phyloP scores from a whole-genome alignment of 208 protist species.

The Leptomonas pyrrhocoris region DNA sequence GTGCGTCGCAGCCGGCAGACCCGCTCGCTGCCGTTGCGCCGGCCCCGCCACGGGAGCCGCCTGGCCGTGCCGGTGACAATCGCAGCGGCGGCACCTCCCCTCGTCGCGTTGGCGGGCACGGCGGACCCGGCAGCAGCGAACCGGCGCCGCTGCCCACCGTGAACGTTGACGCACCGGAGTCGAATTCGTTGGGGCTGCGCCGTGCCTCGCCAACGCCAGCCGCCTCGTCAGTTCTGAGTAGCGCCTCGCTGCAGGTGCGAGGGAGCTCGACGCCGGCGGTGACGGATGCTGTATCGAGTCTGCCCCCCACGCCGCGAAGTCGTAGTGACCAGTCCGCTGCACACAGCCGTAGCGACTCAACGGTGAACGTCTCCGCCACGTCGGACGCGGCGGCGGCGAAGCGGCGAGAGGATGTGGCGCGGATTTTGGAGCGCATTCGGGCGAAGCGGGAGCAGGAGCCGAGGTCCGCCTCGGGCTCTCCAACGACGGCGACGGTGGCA shows the following conservation, averaged over 20 bases:
- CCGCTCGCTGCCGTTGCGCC: conserved; percentile 12
- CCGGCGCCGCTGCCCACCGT: conserved; percentile 25
- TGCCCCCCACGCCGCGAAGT: conserved; percentile 16
- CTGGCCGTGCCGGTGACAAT: background rate
- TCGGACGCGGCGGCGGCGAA: conserved; percentile 16
- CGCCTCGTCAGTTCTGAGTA: background rate
- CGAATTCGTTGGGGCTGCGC: conserved; percentile 23
- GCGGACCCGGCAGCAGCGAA: background rate
- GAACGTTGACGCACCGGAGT: conserved; percentile 29
- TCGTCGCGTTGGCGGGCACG: background rate
- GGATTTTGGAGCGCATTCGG: conserved; percentile 48
- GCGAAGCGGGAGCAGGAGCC: conserved; percentile 40
- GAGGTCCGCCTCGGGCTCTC: background rate
- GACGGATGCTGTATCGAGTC: conserved; percentile 6
- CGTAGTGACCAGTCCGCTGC: background rate
- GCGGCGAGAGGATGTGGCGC: conserved; percentile 46
- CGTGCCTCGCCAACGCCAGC: conserved; percentile 2
- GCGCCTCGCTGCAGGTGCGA: background rate
- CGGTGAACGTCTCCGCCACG: background rate
- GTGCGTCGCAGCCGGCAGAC: conserved; percentile 23
- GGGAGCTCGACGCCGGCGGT: conserved; percentile 1
- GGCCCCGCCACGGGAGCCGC: conserved; percentile 1
- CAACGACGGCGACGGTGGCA: conserved; percentile 5
- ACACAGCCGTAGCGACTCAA: conserved; percentile 6
- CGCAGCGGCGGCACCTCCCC: background rate